Evolutionary conservation across 495 filamentous ascomycete genomes (phyloP).

Genomic region (Penicillium dipodomyicola): DNA sequence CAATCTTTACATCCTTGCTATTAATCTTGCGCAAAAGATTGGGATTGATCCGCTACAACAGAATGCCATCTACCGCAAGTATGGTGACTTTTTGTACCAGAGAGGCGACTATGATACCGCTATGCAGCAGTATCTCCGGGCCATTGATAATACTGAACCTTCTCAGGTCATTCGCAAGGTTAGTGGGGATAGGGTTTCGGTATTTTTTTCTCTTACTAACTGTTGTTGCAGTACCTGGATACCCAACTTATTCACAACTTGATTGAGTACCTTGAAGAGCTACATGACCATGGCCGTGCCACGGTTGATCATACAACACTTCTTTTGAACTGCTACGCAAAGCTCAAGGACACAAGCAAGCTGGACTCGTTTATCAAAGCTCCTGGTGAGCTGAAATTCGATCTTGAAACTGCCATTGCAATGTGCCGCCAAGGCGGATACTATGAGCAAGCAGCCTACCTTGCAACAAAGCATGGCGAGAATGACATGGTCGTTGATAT

Average conservation of each 20-base stretch:
- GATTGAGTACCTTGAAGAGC: conserved; percentile 94
- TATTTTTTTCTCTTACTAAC: conserved; percentile 16
- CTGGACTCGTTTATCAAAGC: conserved; percentile 95
- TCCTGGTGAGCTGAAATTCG: conserved; percentile 91
- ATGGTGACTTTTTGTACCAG: conserved; percentile 94
- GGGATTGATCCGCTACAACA: conserved; percentile 75
- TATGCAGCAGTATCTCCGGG: conserved; percentile 96
- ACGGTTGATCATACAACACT: conserved; percentile 96
- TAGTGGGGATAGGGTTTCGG: conserved; percentile 1
- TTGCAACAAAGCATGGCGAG: conserved; percentile 91
- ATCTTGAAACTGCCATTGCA: conserved; percentile 92
- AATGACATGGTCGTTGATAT: conserved; percentile 94
- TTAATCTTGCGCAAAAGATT: conserved; percentile 87
- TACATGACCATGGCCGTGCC: conserved; percentile 90
- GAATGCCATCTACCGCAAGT: conserved; percentile 88
- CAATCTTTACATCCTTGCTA: conserved; percentile 87
- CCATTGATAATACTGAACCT: conserved; percentile 91
- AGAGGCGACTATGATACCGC: conserved; percentile 93
- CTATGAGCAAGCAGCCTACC: conserved; percentile 91
- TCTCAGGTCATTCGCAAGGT: conserved; percentile 93
- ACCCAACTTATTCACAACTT: conserved; percentile 96
- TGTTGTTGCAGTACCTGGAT: conserved; percentile 68
- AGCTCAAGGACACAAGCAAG: conserved; percentile 92
- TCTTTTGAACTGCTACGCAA: conserved; percentile 94
- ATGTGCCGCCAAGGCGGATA: conserved; percentile 99